Evolutionary conservation across 257 asterid species (phyloP).

Genomic region (Primulina eburnea): DNA sequence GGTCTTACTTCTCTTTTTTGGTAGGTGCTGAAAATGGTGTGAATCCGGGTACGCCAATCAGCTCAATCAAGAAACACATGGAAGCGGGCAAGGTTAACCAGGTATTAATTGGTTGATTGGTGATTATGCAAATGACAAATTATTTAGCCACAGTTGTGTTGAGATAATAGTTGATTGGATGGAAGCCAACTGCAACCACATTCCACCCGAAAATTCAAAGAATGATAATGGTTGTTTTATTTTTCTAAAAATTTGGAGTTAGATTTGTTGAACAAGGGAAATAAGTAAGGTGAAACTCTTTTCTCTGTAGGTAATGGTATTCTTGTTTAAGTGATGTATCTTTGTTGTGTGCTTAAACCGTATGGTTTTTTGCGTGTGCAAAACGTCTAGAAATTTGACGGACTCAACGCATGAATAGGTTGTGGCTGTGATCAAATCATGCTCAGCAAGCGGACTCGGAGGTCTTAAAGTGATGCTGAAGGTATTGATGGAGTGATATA

Average conservation of each 20-base stretch:
- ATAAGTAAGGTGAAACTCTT: not conserved
- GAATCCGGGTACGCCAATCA: constrained; percentile 50
- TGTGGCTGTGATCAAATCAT: constrained; percentile 78
- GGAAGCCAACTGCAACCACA: not conserved
- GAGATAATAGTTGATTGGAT: constrained; percentile 9
- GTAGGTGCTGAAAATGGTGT: constrained; percentile 53
- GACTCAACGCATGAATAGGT: constrained; percentile 41
- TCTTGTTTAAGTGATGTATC: not conserved
- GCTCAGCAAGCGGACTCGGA: constrained; percentile 72
- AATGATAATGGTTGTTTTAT: too few species aligned
- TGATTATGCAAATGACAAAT: constrained; percentile 1
- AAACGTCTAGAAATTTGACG: not conserved
- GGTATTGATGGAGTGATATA: constrained; percentile 37
- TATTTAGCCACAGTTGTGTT: constrained; percentile 11
- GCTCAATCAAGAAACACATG: constrained; percentile 54
- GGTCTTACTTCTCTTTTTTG: not conserved
- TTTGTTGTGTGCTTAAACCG: constrained; percentile 14
- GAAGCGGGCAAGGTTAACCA: constrained; percentile 46
- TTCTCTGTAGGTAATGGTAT: not conserved
- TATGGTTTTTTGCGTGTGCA: constrained; percentile 4
- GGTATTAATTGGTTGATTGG: constrained; percentile 39
- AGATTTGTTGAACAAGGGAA: constrained; percentile 10
- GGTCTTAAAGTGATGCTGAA: constrained; percentile 69
- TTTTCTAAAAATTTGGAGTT: not conserved
- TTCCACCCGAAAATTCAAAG: not conserved